A percentile compares a stretch with the other conserved stretches of the same genome.
These are phyloP conservation scores for Trichoderma oligosporum DNA, from an alignment of 2,329 filamentous ascomycete genomes.

Conservation along the genomic window DNA sequence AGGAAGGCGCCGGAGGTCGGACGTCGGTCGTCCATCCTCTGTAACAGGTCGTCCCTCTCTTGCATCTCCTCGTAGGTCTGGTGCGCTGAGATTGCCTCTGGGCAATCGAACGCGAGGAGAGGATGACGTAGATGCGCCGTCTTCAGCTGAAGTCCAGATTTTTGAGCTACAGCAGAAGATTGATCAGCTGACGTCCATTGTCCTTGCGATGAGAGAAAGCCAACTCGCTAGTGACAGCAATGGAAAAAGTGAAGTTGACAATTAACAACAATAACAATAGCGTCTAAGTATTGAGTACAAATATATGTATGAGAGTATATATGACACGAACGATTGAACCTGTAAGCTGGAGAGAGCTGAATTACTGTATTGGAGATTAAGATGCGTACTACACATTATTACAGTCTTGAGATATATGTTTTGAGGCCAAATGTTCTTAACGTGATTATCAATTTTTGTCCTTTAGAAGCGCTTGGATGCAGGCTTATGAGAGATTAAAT, in stretches of 20 bases:
- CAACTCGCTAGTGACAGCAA: not conserved
- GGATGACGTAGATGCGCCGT: slow-evolving; percentile 40
- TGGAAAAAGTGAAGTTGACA: not conserved
- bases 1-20: slow-evolving; percentile 23
- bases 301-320: not conserved
- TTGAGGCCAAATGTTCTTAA: too few species aligned
- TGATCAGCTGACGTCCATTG: slow-evolving; percentile 52
- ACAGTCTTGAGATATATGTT: too few species aligned
- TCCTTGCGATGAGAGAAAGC: slow-evolving; percentile 47
- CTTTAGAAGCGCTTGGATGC: too few species aligned
- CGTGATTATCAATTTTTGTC: too few species aligned
- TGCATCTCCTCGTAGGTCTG: slow-evolving; percentile 22
- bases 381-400: not conserved
- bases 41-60: slow-evolving; percentile 18
- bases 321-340: not conserved
- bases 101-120: slow-evolving; percentile 24
- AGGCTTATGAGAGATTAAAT: too few species aligned
- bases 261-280: not conserved
- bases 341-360: not conserved
- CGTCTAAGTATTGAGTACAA: not conserved
- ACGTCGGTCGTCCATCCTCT: slow-evolving; percentile 21
- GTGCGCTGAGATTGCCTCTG: slow-evolving; percentile 13
- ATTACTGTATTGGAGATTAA: not conserved
- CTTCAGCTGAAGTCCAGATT: slow-evolving; percentile 49
- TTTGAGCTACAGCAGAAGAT: slow-evolving; percentile 55